Percentiles rank a stretch among this genome's conserved stretches.
These are phyloP conservation scores for Emericellopsis cladophorae DNA, from an alignment of 2,329 filamentous ascomycete genomes.

Conservation along the genomic window DNA sequence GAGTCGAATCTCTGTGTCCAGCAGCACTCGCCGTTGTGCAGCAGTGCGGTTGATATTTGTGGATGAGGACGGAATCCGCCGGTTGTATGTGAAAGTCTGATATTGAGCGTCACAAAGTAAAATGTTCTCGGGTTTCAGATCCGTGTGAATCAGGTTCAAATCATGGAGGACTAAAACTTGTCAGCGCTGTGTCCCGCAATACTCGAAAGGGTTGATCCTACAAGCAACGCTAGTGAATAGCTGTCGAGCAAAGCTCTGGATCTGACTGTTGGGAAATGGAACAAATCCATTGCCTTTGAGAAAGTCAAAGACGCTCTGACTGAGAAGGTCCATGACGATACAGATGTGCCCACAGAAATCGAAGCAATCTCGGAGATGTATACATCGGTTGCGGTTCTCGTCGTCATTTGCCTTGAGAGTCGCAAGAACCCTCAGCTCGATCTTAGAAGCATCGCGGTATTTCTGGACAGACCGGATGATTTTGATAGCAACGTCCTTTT, in stretches of 20 bases:
- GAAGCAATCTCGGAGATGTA: conserved; percentile 92
- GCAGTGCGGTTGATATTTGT: conserved; percentile 46
- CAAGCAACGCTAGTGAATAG: conserved; percentile 97
- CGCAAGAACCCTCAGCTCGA: conserved; percentile 84
- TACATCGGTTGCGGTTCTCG: conserved; percentile 88
- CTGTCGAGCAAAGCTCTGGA: conserved; percentile 91
- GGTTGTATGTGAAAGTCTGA: conserved; percentile 59
- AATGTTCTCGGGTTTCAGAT: conserved; percentile 60
- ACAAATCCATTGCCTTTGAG: conserved; percentile 91
- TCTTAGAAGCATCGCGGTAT: conserved; percentile 89
- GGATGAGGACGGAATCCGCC: conserved; percentile 56
- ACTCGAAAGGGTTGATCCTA: conserved; percentile 35
- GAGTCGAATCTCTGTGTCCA: conserved; percentile 57
- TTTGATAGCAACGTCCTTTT: conserved; percentile 81
- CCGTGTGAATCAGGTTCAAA: conserved; percentile 91
- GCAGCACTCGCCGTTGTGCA: conserved; percentile 48
- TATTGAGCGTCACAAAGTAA: conserved; percentile 52
- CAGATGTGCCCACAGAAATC: conserved; percentile 97
- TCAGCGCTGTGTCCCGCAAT: conserved; percentile 5
- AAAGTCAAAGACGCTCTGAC: conserved; percentile 97
- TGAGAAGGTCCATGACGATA: conserved; percentile 64
- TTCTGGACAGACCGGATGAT: conserved; percentile 98
- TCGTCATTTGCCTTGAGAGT: conserved; percentile 87
- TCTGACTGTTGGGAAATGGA: conserved; percentile 96
- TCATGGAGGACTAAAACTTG: conserved; percentile 68